These are phyloP conservation scores for Batrachochytrium dendrobatidis DNA, from an alignment of 371 early-diverging fungal genomes.

Conservation along the genomic window DNA sequence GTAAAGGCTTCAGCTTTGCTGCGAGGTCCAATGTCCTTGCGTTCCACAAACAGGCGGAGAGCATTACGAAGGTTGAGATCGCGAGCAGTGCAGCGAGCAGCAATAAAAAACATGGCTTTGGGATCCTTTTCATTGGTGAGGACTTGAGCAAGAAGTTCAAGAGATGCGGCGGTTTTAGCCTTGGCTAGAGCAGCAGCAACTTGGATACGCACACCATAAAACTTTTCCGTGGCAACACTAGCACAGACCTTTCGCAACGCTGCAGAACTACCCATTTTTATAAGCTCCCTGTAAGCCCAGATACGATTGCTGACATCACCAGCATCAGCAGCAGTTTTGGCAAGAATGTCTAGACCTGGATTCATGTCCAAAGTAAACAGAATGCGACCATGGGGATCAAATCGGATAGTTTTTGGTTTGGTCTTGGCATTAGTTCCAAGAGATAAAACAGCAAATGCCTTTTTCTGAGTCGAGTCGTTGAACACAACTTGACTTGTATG, in stretches of 20 bases:
- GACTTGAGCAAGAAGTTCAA: constrained; percentile 38
- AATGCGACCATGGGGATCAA: constrained; percentile 48
- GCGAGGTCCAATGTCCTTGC: constrained; percentile 18
- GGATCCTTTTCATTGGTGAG: constrained; percentile 40
- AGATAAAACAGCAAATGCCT: constrained; percentile 14
- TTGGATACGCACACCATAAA: constrained; percentile 41
- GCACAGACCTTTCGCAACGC: constrained; percentile 36
- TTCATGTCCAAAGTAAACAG: constrained; percentile 40
- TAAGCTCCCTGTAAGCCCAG: constrained; percentile 41
- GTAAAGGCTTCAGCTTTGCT: constrained; percentile 24
- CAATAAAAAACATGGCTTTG: constrained; percentile 23
- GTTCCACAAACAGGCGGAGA: constrained; percentile 25
- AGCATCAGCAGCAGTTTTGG: constrained; percentile 27
- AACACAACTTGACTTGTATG: constrained; percentile 23
- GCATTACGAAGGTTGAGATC: constrained; percentile 37
- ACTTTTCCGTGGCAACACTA: constrained; percentile 31
- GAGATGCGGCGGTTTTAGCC: constrained; percentile 28
- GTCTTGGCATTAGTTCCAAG: constrained; percentile 8
- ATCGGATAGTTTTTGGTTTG: constrained; percentile 31
- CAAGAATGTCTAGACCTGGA: constrained; percentile 41
- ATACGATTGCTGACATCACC: constrained; percentile 30
- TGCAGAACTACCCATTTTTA: constrained; percentile 31
- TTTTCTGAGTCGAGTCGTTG: constrained; percentile 10
- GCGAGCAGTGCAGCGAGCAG: constrained; percentile 13
- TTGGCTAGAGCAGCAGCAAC: constrained; percentile 32